These are phyloP conservation scores for Paramecium biaurelia DNA, from an alignment of 73 alveolate species.

Conservation along the genomic window DNA sequence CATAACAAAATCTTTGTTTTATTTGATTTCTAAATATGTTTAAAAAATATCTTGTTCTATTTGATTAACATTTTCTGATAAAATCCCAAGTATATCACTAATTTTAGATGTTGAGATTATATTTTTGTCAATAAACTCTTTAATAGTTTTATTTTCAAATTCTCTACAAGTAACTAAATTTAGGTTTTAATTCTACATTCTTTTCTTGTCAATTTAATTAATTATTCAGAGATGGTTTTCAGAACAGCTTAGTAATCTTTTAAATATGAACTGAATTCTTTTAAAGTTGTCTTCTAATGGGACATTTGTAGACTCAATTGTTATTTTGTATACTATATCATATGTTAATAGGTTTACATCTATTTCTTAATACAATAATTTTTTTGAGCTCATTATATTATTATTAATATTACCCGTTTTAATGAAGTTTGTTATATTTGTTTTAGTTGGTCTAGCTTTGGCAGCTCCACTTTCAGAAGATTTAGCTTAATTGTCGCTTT, in stretches of 20 bases:
- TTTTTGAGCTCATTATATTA: conserved; percentile 4
- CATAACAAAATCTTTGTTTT: neutral
- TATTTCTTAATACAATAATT: neutral
- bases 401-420: conserved; percentile 27
- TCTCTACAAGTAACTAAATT: conserved; percentile 7
- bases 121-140: neutral
- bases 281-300: neutral
- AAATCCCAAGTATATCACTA: neutral
- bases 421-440: neutral
- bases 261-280: neutral
- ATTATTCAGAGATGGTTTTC: neutral
- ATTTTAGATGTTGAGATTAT: neutral
- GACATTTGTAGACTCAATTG: neutral
- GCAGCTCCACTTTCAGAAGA: conserved; percentile 11
- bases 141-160: neutral
- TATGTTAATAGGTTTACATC: neutral
- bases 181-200: neutral
- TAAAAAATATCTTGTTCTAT: neutral
- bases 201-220: neutral
- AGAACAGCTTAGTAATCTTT: neutral
- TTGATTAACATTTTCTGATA: neutral
- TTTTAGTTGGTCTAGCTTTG: neutral
- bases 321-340: neutral
- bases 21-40: neutral
- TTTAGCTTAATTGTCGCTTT: neutral